Conservation (phyloP, 257 asterid species). For the Cruciata laevipes region DNA sequence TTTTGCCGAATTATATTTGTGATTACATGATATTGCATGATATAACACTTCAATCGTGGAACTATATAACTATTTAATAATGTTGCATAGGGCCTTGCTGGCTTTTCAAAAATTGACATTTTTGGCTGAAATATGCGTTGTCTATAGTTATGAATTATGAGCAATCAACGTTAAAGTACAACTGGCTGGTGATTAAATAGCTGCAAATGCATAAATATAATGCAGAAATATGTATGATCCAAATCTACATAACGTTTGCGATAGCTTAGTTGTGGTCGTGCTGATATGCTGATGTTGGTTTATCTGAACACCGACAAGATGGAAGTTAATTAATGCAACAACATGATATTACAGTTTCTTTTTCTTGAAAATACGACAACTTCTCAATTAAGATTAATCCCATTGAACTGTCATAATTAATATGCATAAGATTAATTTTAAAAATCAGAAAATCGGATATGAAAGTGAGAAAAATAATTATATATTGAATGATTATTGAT, state of each 20-base stretch:
- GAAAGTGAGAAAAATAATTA: no score
- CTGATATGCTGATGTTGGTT: background rate
- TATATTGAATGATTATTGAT: no score
- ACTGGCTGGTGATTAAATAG: background rate
- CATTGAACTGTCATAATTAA: no score
- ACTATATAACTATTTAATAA: no score
- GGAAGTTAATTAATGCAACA: background rate
- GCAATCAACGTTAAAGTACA: background rate
- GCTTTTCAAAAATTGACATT: background rate
- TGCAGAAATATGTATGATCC: background rate
- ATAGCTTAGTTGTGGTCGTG: background rate
- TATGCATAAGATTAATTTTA: no score
- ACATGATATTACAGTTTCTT: background rate
- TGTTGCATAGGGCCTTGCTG: background rate
- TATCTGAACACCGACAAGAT: background rate
- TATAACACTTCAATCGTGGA: no score
- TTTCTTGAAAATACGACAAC: no score
- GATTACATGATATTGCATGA: no score
- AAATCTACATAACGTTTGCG: background rate
- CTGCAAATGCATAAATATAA: no score
- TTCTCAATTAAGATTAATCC: no score
- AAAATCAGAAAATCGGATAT: no score
- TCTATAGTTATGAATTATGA: background rate
- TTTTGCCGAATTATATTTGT: no score
- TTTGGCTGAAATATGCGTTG: background rate